A percentile compares a stretch with the other conserved stretches of the same genome.
Evolutionary conservation across 116 monocot species (phyloP).

Genomic region (Cymodocea nodosa): DNA sequence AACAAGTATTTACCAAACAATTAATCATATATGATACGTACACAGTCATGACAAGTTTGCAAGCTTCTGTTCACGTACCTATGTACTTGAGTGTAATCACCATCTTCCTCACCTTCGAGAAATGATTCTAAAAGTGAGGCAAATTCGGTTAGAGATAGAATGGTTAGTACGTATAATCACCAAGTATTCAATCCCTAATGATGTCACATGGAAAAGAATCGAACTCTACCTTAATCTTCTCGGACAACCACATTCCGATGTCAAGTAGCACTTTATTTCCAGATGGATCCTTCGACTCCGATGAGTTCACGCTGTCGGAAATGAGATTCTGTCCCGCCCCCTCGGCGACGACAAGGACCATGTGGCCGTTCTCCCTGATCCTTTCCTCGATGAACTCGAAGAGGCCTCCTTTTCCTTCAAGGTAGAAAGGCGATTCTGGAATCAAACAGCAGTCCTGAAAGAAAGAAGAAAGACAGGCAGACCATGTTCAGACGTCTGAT

Average conservation of each 20-base stretch:
- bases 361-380: slow-evolving; percentile 71
- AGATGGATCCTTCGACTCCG: slow-evolving; percentile 43
- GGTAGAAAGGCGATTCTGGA: slow-evolving; percentile 80
- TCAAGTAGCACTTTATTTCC: slow-evolving; percentile 67
- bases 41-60: too few species aligned
- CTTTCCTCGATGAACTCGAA: slow-evolving; percentile 64
- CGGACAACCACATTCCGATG: slow-evolving; percentile 67
- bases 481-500: too few species aligned
- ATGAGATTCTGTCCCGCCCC: slow-evolving; percentile 81
- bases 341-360: slow-evolving; percentile 89
- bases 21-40: too few species aligned
- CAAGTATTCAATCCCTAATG: too few species aligned
- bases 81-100: slow-evolving; percentile 31
- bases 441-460: slow-evolving; percentile 85
- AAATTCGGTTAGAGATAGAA: too few species aligned
- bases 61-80: slow-evolving; percentile 1
- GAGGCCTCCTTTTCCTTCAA: slow-evolving; percentile 80
- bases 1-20: not conserved
- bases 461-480: not conserved
- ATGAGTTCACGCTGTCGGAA: slow-evolving; percentile 28
- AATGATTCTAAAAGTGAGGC: slow-evolving; percentile 15
- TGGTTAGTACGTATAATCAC: too few species aligned
- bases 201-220: too few species aligned
- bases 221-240: slow-evolving; percentile 54
- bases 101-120: slow-evolving; percentile 23